phyloP scores from a whole-genome alignment of 805 yeast genomes.

The Wickerhamiella dianesei region DNA sequence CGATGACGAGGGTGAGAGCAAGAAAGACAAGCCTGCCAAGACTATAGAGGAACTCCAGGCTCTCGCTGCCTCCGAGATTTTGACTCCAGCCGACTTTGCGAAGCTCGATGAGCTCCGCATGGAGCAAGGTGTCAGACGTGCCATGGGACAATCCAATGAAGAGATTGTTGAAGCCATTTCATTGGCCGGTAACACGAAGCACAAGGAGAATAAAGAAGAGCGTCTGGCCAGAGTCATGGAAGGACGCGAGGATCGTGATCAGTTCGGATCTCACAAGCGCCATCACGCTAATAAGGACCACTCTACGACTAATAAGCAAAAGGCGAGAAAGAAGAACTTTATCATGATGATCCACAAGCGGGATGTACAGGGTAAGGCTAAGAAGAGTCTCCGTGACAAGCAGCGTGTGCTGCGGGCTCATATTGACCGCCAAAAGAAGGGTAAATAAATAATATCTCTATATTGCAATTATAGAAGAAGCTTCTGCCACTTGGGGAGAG shows the following conservation, averaged over 20 bases:
- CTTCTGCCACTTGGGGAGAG: no score
- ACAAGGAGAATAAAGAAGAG: slow-evolving; percentile 81
- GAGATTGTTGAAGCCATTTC: slow-evolving; percentile 71
- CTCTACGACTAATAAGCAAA: slow-evolving; percentile 90
- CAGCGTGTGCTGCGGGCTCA: slow-evolving; percentile 80
- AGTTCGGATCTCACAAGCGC: slow-evolving; percentile 69
- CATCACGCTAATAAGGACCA: slow-evolving; percentile 51
- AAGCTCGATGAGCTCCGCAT: slow-evolving; percentile 77
- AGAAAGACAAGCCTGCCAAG: slow-evolving; percentile 21
- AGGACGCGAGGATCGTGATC: slow-evolving; percentile 83
- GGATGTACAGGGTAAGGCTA: slow-evolving; percentile 87
- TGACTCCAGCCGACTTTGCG: slow-evolving; percentile 97
- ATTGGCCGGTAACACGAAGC: slow-evolving; percentile 62
- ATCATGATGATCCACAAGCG: slow-evolving; percentile 97
- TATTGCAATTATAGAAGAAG: background rate
- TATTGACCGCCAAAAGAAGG: slow-evolving; percentile 79
- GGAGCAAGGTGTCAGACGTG: slow-evolving; percentile 73
- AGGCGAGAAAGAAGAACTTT: slow-evolving; percentile 95
- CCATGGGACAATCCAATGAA: slow-evolving; percentile 50
- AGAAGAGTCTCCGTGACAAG: slow-evolving; percentile 77
- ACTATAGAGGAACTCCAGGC: slow-evolving; percentile 33
- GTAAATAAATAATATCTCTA: slow-evolving; percentile 32
- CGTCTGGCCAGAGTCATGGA: slow-evolving; percentile 74
- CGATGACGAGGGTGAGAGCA: slow-evolving; percentile 19
- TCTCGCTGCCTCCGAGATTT: slow-evolving; percentile 59